Evolutionary conservation across 129 eudicot species (phyloP).

Genomic region (Calendula officinalis): DNA sequence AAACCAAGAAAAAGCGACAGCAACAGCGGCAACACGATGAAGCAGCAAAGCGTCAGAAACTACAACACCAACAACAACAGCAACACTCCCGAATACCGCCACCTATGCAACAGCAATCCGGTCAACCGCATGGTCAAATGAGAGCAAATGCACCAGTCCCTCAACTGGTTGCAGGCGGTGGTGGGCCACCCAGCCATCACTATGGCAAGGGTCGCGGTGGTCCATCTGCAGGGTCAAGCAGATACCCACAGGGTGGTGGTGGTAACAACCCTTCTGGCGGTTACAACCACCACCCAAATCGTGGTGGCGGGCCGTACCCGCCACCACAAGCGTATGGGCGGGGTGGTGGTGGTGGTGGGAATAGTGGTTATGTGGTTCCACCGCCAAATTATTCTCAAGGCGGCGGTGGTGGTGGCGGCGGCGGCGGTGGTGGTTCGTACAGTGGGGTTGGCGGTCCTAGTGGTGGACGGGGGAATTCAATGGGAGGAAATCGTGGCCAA

Average conservation of each 20-base stretch:
- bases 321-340: constrained; percentile 66
- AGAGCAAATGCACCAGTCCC: constrained; percentile 54
- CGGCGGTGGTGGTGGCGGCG: constrained; percentile 37
- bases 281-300: constrained; percentile 54
- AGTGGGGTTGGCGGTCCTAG: constrained; percentile 40
- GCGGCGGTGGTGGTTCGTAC: constrained; percentile 55
- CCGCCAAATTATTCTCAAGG: constrained; percentile 71
- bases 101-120: constrained; percentile 76
- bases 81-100: constrained; percentile 61
- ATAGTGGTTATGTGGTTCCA: constrained; percentile 54
- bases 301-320: constrained; percentile 64
- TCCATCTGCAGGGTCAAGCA: constrained; percentile 52
- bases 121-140: constrained; percentile 55
- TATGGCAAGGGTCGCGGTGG: constrained; percentile 62
- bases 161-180: constrained; percentile 42
- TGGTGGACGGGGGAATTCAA: constrained; percentile 51
- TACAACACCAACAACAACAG: constrained; percentile 80
- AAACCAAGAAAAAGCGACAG: constrained; percentile 86
- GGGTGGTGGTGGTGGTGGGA: constrained; percentile 41
- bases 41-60: constrained; percentile 66
- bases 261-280: constrained; percentile 57
- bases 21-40: constrained; percentile 88
- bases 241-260: constrained; percentile 57
- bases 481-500: constrained; percentile 64
- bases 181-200: constrained; percentile 64